Base-by-base conservation (phyloP, 495 filamentous ascomycete genomes). In the Astrocystis sublimbata region DNA sequence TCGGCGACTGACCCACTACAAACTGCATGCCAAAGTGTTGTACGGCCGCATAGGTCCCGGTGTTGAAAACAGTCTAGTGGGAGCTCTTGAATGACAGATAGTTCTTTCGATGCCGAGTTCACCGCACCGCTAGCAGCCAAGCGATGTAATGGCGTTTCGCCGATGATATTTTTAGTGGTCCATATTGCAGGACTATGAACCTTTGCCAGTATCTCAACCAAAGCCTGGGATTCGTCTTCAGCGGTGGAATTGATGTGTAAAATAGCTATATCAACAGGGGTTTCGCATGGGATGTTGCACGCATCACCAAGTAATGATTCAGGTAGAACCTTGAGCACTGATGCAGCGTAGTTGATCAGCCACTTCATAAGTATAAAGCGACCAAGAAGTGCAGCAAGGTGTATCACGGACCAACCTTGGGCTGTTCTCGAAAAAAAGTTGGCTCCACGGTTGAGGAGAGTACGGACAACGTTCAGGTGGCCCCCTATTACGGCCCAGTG, bases 401-500 rank as follows among this genome's bases (percentile, higher is more conserved):
- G 65, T 28, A 68, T 40, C 38, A 59, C 15, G 33, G 65, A 59
- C 58, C 62, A 28, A 9, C 62, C 65, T 42, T 38, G 38, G 24
- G 31, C 35, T 12, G 51, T 62, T 55, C 58, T 65, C 35, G 42
- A 49, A 41, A 53, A 50, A 21, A 65, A 47, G 26, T 68, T 41
- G 40, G 58, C 58, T 28, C 63, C 65, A 33, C 49, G 42, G 28
- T 59, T 17, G 52, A 68, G 53, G 41, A 68, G 60, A 46, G 30
- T 49, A 1, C 17, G 33, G 26, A 62, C 50, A 23, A 42, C 35
- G 15, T 59, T 24, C 17, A 47, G 53, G 23, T 65, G 45, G 4
- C 65, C 63, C 53, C 53, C 55, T 51, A 53, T 45, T 8, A 61
- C 65, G 8, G 65, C 62, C 55, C 62, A 62, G 54, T 50, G 52